Evolutionary conservation across 75 land plant genomes (phyloP).

Genomic region (Adiantum capillusveneris): DNA sequence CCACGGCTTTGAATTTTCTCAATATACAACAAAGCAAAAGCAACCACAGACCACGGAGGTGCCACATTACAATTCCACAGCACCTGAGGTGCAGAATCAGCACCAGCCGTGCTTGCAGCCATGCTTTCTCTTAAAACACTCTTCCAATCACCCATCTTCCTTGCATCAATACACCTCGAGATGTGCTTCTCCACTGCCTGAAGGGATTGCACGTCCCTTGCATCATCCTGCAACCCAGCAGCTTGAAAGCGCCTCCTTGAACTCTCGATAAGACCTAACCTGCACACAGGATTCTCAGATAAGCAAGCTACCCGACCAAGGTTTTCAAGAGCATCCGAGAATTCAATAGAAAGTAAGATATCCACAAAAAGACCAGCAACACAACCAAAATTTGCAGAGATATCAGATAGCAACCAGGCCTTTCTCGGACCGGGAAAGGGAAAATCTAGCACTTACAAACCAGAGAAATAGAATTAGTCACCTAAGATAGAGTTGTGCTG

Average conservation of each 20-base stretch:
- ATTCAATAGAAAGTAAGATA: too few relatives aligned
- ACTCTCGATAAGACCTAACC: slow-evolving; percentile 72
- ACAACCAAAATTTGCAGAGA: too few relatives aligned
- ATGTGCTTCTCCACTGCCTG: slow-evolving; percentile 61
- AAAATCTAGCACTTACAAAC: too few relatives aligned
- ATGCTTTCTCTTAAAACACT: slow-evolving; percentile 65
- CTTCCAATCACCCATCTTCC: slow-evolving; percentile 69
- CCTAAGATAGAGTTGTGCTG: slow-evolving; percentile 1
- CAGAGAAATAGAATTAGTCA: neutral
- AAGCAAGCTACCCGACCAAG: too few relatives aligned
- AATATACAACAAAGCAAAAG: too few relatives aligned
- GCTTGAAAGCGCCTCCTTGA: slow-evolving; percentile 53
- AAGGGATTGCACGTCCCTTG: slow-evolving; percentile 47
- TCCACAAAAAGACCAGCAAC: too few relatives aligned
- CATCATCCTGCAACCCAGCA: slow-evolving; percentile 19
- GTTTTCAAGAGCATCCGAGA: too few relatives aligned
- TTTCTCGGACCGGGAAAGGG: too few relatives aligned
- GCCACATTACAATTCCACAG: neutral
- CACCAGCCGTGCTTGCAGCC: slow-evolving; percentile 78
- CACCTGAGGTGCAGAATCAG: slow-evolving; percentile 81
- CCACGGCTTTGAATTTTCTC: too few relatives aligned
- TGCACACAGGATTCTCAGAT: slow-evolving; percentile 23
- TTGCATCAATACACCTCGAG: slow-evolving; percentile 48
- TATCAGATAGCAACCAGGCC: too few relatives aligned
- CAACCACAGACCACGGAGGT: too few relatives aligned